phyloP scores from a whole-genome alignment of 2,329 filamentous ascomycete genomes.

The Dothistroma septosporum region DNA sequence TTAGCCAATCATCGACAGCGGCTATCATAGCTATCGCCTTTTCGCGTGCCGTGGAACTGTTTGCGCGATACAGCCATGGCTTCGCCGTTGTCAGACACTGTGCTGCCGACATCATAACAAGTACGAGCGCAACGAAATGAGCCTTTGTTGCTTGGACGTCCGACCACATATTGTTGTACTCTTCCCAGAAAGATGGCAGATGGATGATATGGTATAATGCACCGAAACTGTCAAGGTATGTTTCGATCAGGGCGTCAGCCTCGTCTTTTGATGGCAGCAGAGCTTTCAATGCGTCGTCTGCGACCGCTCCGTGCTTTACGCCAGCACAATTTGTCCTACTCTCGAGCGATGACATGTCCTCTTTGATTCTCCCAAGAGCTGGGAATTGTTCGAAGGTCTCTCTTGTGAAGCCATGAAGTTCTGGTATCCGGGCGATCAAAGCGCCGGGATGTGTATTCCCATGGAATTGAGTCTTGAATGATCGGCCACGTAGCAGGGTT shows the following conservation, averaged over 20 bases:
- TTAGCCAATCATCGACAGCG: conserved; percentile 42
- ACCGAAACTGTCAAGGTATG: conserved; percentile 53
- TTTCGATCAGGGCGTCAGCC: conserved; percentile 41
- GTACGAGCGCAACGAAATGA: conserved; percentile 40
- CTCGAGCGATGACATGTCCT: conserved; percentile 28
- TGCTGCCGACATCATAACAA: conserved; percentile 40
- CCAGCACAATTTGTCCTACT: conserved; percentile 23
- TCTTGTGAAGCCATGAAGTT: conserved; percentile 28
- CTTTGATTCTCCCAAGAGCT: conserved; percentile 26
- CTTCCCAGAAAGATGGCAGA: conserved; percentile 48
- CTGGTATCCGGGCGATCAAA: conserved; percentile 29
- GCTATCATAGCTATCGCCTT: conserved; percentile 38
- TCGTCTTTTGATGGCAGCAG: conserved; percentile 36
- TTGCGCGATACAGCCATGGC: conserved; percentile 39
- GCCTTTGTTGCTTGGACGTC: conserved; percentile 23
- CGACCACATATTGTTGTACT: conserved; percentile 50
- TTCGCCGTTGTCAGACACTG: conserved; percentile 32
- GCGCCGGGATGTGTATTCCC: conserved; percentile 41
- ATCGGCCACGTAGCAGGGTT: conserved; percentile 42
- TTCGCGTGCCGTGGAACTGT: conserved; percentile 41
- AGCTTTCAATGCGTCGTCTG: conserved; percentile 35
- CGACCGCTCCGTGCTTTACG: conserved; percentile 19
- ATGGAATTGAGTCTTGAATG: conserved; percentile 45
- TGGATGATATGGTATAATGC: conserved; percentile 52
- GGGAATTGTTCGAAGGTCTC: conserved; percentile 36